Evolutionary conservation across 257 asterid species (phyloP).

Genomic region (Forsythia suspensa): DNA sequence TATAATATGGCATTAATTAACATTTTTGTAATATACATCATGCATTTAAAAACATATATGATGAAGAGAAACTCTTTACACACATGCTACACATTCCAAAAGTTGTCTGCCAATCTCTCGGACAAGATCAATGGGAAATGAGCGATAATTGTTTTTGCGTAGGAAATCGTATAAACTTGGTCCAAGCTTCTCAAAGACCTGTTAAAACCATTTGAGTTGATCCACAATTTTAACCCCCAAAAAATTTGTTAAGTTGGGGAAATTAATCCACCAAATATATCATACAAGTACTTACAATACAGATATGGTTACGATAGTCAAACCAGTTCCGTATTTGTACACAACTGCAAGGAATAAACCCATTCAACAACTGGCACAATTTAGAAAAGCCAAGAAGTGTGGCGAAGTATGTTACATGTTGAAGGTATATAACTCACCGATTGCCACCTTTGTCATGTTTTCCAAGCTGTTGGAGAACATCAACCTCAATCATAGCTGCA

Average conservation of each 20-base stretch:
- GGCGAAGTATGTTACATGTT: neutral
- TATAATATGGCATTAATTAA: neutral
- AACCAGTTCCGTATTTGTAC: conserved; percentile 68
- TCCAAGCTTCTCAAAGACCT: conserved; percentile 70
- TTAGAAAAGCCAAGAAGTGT: neutral
- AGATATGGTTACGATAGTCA: conserved; percentile 63
- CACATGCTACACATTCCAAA: conserved; percentile 65
- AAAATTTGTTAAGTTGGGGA: conserved; percentile 34
- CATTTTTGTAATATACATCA: neutral
- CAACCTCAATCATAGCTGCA: conserved; percentile 53
- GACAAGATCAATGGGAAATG: conserved; percentile 61
- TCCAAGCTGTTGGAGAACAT: conserved; percentile 47
- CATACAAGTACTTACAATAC: conserved; percentile 51
- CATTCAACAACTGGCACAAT: conserved; percentile 35
- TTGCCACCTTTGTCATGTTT: conserved; percentile 48
- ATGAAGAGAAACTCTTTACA: conserved; percentile 33
- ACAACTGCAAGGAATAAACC: conserved; percentile 61
- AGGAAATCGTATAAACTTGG: conserved; percentile 63
- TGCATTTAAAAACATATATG: neutral
- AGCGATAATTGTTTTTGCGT: conserved; percentile 60
- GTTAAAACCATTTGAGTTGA: conserved; percentile 46
- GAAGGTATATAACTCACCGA: conserved; percentile 35
- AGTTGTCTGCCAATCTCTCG: conserved; percentile 66
- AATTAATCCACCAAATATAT: conserved; percentile 44
- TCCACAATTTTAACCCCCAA: conserved; percentile 44